Evolutionary conservation across 2,329 filamentous ascomycete genomes (phyloP).

Genomic region (Colletotrichum filicis): DNA sequence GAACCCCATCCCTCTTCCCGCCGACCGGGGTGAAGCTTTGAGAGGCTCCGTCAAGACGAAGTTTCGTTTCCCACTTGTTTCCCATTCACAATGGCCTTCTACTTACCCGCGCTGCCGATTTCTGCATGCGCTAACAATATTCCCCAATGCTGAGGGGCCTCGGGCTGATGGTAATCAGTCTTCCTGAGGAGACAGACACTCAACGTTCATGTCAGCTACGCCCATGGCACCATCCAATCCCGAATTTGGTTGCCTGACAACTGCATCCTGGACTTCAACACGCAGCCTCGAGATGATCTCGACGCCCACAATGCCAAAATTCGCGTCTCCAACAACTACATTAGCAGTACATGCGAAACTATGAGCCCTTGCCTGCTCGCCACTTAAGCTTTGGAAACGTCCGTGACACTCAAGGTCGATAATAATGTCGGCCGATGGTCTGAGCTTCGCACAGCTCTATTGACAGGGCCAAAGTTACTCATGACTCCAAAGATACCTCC

Average conservation of each 20-base stretch:
- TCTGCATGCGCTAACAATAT: background rate
- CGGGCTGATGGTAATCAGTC: background rate
- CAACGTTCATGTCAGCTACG: background rate
- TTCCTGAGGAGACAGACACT: background rate
- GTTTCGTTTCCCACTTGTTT: background rate
- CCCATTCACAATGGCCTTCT: background rate
- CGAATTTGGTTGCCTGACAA: background rate
- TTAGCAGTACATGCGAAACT: slow-evolving; percentile 14
- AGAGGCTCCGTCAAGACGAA: background rate
- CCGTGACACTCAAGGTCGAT: slow-evolving; percentile 19
- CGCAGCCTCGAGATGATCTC: background rate
- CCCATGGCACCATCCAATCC: background rate
- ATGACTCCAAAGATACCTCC: slow-evolving; percentile 1
- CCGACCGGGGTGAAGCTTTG: slow-evolving; percentile 10
- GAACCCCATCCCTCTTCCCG: background rate
- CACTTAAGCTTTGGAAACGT: slow-evolving; percentile 28
- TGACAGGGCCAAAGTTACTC: background rate
- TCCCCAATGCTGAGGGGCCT: background rate
- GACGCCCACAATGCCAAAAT: background rate
- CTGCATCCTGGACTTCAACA: background rate
- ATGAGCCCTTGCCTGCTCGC: slow-evolving; percentile 11
- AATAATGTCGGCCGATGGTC: slow-evolving; percentile 15
- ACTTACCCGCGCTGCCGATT: no score
- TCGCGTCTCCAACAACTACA: background rate
- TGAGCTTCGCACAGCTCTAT: slow-evolving; percentile 5